Conservation (phyloP, 345 rosid species). For the Gossypium rotundifolium region DNA sequence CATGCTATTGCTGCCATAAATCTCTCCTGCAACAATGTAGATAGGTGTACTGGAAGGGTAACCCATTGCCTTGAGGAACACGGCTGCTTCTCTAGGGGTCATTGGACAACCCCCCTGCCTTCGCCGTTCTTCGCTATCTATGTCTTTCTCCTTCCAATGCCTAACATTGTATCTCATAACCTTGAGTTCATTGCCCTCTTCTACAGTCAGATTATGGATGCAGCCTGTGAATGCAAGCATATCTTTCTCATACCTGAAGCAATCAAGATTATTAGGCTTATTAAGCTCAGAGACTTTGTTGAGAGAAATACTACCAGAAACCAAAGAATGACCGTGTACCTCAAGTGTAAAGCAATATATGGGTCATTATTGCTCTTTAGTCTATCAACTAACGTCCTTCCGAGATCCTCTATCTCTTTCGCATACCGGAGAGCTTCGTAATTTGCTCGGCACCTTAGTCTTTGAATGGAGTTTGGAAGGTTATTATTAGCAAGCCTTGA, state of each 20-base stretch:
- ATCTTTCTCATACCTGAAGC: slow-evolving; percentile 89
- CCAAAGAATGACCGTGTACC: slow-evolving; percentile 29
- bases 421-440: slow-evolving; percentile 68
- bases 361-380: slow-evolving; percentile 65
- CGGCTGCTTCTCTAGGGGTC: slow-evolving; percentile 96
- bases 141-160: slow-evolving; percentile 99
- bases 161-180: slow-evolving; percentile 67
- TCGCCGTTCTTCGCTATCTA: slow-evolving; percentile 59
- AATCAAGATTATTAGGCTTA: slow-evolving; percentile 8
- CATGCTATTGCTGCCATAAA: slow-evolving; percentile 80
- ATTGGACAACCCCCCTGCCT: slow-evolving; percentile 92
- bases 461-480: slow-evolving; percentile 67
- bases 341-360: slow-evolving; percentile 78
- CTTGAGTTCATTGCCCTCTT: slow-evolving; percentile 71
- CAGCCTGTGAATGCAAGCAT: slow-evolving; percentile 99
- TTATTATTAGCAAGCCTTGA: slow-evolving; percentile 88
- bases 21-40: slow-evolving; percentile 90
- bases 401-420: slow-evolving; percentile 68
- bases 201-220: slow-evolving; percentile 72
- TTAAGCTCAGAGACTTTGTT: background rate
- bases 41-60: slow-evolving; percentile 78
- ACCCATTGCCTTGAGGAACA: slow-evolving; percentile 92
- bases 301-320: background rate
- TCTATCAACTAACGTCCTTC: slow-evolving; percentile 56
- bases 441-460: slow-evolving; percentile 90